Evolutionary conservation across 2,329 filamentous ascomycete species (phyloP).

Genomic region (Aspergillus arachidicola): DNA sequence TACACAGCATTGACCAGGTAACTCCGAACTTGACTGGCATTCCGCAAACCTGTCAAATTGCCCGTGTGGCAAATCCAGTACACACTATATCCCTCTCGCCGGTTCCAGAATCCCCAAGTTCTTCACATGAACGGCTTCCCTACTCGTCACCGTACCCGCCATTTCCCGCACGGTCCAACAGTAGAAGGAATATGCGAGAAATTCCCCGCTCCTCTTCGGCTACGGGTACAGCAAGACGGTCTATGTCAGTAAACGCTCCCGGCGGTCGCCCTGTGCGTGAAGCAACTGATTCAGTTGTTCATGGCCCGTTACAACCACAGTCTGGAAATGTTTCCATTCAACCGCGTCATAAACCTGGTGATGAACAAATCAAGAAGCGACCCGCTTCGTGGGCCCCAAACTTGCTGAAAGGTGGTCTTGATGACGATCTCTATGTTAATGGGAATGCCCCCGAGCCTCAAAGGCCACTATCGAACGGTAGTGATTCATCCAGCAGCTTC

Average conservation of each 20-base stretch:
- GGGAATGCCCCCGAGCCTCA: constrained; percentile 35
- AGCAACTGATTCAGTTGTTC: constrained; percentile 7
- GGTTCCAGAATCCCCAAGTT: constrained; percentile 22
- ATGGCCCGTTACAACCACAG: constrained; percentile 6
- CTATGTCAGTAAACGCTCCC: constrained; percentile 24
- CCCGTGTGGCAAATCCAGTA: constrained; percentile 25
- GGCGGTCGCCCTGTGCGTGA: constrained; percentile 15
- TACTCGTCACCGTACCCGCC: constrained; percentile 24
- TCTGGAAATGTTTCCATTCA: constrained; percentile 10
- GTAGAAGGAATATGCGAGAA: neutral
- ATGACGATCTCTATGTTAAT: constrained; percentile 11
- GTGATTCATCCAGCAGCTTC: constrained; percentile 76
- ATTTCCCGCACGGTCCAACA: constrained; percentile 7
- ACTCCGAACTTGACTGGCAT: constrained; percentile 5
- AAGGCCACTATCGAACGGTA: constrained; percentile 65
- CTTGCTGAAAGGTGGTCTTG: constrained; percentile 18
- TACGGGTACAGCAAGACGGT: constrained; percentile 18
- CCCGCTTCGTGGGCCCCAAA: constrained; percentile 28
- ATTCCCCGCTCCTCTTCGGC: constrained; percentile 11
- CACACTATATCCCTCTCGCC: constrained; percentile 17
- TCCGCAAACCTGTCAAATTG: constrained; percentile 22
- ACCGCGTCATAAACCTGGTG: neutral
- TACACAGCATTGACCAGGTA: neutral
- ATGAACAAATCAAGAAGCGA: constrained; percentile 18
- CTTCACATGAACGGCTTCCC: constrained; percentile 17